phyloP scores from a whole-genome alignment of 768 basidiomycete genomes.

The Russula foetens region DNA sequence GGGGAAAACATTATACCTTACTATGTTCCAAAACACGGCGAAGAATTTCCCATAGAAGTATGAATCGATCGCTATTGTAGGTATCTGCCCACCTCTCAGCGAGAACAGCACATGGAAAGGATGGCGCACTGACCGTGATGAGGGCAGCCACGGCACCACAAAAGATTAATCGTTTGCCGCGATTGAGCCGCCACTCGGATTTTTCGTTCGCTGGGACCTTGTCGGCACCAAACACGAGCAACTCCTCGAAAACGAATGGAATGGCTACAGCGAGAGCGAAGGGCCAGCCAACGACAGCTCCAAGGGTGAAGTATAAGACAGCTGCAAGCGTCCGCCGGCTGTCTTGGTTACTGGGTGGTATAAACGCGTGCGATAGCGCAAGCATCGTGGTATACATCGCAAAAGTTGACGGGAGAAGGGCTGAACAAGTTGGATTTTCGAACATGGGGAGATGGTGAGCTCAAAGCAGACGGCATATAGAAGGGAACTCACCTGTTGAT shows the following conservation, averaged over 20 bases:
- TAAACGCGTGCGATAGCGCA: constrained; percentile 63
- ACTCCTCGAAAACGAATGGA: constrained; percentile 86
- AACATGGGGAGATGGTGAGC: background rate
- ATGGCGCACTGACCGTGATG: constrained; percentile 45
- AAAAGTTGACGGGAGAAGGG: constrained; percentile 92
- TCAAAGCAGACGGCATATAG: background rate
- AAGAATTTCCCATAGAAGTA: constrained; percentile 74
- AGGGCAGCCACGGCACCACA: constrained; percentile 49
- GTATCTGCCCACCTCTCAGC: constrained; percentile 47
- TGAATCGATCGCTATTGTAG: constrained; percentile 77
- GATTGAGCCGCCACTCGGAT: constrained; percentile 47
- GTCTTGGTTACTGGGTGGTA: constrained; percentile 47
- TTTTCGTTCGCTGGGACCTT: constrained; percentile 39
- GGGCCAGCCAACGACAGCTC: constrained; percentile 93
- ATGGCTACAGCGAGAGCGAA: constrained; percentile 83
- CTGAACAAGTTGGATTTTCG: constrained; percentile 32
- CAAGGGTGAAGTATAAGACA: constrained; percentile 66
- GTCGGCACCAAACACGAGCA: constrained; percentile 72
- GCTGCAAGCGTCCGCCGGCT: constrained; percentile 52
- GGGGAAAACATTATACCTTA: constrained; percentile 89
- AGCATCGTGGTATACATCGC: constrained; percentile 84
- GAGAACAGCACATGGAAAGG: background rate
- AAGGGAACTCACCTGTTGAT: constrained; percentile 52
- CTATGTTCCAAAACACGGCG: constrained; percentile 88
- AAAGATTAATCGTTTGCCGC: constrained; percentile 49